Base-by-base conservation (phyloP, 1,284 basidiomycete species). In the Boletellus deceptivus region DNA sequence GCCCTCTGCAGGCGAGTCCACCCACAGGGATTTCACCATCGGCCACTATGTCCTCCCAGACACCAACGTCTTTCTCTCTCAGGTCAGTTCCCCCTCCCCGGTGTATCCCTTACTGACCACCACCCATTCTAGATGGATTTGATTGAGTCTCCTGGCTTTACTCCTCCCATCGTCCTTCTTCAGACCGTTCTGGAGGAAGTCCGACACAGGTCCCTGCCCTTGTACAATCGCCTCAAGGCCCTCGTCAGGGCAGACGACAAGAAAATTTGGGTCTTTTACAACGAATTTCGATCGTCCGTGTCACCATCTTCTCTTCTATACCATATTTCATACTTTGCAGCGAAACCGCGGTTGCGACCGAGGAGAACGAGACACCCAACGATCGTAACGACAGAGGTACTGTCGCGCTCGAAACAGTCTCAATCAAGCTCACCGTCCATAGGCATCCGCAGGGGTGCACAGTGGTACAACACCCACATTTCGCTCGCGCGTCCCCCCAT, bases 181-280 rank as follows among this genome's bases (percentile, higher is more conserved):
- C 97, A 99, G 70, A 99, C 96, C 0, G 94, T 98, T 1, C 75
- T 98, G 44, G 92, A 97, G 59, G 97, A 99, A 80, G 93, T 98
- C 52, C 80, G 96, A 49, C 96, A 99, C 70, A 83, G 96, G 25
- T 95, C 92, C 0, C 72, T 99, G 29, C 97, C 97, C 1, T 75
- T 99, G 16, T 94, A 92, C 72, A 98, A 96, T 67, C 86, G 93
- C 24, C 77, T 98, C 51, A 93, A 91, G 59, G 83, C 87, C 1
- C 75, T 98, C 33, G 76, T 88, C 25, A 86, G 83, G 56, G 81
- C 84, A 58, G 93, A 96, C 49, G 90, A 91, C 55, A 88, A 92
- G 62, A 75, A 72, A 22, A 77, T 89, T 6, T 95, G 88, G 85
- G 80, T 93, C 3, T 97, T 94, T 69, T 95, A 94, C 72, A 96